phyloP scores from a whole-genome alignment of 2,329 filamentous ascomycete species.

The Aspergillus luchuensis region DNA sequence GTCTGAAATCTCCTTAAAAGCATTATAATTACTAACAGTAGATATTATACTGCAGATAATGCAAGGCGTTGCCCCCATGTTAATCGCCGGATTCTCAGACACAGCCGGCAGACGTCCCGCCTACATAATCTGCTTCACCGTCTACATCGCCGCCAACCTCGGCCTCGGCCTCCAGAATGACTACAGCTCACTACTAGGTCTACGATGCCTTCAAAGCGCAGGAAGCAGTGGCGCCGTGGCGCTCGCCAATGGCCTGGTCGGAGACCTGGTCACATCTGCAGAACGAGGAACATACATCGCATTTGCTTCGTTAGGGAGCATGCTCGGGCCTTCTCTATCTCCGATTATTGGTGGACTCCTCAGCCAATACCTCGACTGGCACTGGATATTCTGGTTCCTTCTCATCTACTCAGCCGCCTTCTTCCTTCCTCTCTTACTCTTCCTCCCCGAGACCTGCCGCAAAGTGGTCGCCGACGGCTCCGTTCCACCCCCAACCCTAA shows the following conservation, averaged over 20 bases:
- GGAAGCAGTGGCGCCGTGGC: conserved; percentile 47
- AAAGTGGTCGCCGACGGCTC: conserved; percentile 45
- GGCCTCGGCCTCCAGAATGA: conserved; percentile 43
- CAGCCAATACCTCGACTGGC: conserved; percentile 66
- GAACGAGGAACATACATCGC: conserved; percentile 47
- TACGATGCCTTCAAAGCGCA: conserved; percentile 45
- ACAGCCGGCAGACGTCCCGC: conserved; percentile 54
- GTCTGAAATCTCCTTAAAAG: background rate
- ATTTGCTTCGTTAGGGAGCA: conserved; percentile 57
- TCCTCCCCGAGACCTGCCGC: conserved; percentile 56
- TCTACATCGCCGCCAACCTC: conserved; percentile 46
- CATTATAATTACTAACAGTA: background rate
- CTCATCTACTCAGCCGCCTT: conserved; percentile 55
- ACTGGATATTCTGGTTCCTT: conserved; percentile 67
- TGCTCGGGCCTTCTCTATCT: conserved; percentile 53
- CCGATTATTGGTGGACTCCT: conserved; percentile 67
- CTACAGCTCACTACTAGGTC: conserved; percentile 41
- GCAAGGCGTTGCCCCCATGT: conserved; percentile 56
- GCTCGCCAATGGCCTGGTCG: conserved; percentile 43
- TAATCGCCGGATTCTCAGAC: conserved; percentile 56
- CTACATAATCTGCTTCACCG: conserved; percentile 56
- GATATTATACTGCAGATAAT: conserved; percentile 53
- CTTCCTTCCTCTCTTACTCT: conserved; percentile 57
- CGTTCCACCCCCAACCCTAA: conserved; percentile 28
- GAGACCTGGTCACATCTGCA: conserved; percentile 41